Conservation (phyloP, 2,329 filamentous ascomycete species). For the Paraphaeosphaeria minitans region DNA sequence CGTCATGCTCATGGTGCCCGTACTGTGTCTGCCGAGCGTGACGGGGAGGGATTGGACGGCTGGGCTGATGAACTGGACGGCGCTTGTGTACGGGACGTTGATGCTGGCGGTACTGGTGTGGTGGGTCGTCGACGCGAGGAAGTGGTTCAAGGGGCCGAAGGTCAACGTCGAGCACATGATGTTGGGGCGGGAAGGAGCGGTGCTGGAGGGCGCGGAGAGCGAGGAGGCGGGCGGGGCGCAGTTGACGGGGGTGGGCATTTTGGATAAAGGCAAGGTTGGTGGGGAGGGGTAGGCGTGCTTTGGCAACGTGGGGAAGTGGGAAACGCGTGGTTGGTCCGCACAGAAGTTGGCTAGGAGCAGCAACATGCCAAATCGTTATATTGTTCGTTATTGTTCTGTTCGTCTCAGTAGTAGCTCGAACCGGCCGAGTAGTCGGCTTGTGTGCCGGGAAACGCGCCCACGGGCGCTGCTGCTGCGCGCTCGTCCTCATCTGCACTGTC, state of each 20-base stretch:
- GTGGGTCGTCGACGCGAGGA: constrained; percentile 67
- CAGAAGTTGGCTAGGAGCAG: not conserved
- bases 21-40: constrained; percentile 67
- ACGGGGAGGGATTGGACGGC: constrained; percentile 61
- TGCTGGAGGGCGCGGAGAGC: constrained; percentile 42
- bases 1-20: constrained; percentile 69
- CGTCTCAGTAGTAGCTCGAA: constrained; percentile 45
- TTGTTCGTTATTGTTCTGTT: not conserved
- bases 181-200: constrained; percentile 47
- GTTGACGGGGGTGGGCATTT: not conserved
- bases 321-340: not conserved
- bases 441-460: constrained; percentile 45
- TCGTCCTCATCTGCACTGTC: constrained; percentile 46
- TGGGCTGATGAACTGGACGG: constrained; percentile 70
- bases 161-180: constrained; percentile 67
- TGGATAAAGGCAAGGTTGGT: not conserved
- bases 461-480: constrained; percentile 25
- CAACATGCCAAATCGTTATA: not conserved
- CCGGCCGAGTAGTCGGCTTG: constrained; percentile 38
- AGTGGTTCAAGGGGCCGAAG: constrained; percentile 74
- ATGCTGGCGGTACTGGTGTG: constrained; percentile 65
- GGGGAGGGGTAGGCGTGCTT: not conserved
- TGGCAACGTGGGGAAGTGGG: not conserved
- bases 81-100: constrained; percentile 67
- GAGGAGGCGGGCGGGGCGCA: not conserved